Conservation (phyloP, 352 stramenopile genomes). For the Phytopythium litorale region DNA sequence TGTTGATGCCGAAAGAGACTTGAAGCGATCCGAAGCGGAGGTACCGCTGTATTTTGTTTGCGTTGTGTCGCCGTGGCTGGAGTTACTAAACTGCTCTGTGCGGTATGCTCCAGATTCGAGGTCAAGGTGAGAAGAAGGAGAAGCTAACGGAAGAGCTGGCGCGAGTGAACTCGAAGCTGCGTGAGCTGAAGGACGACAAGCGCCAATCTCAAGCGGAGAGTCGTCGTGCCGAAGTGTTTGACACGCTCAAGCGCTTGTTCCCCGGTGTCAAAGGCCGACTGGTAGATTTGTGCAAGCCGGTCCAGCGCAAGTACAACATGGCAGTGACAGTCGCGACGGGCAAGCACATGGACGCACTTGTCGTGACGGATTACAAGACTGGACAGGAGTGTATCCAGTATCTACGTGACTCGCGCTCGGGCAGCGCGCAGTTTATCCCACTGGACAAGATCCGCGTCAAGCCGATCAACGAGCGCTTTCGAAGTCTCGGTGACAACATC, state of each 20-base stretch:
- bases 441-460: conserved; percentile 93
- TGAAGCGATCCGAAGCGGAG: conserved; percentile 57
- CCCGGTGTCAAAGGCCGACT: conserved; percentile 94
- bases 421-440: conserved; percentile 96
- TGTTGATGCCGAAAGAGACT: conserved; percentile 34
- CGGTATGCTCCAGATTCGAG: conserved; percentile 33
- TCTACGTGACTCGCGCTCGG: conserved; percentile 93
- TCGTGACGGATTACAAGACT: conserved; percentile 77
- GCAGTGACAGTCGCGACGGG: conserved; percentile 96
- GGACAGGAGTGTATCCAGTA: conserved; percentile 90
- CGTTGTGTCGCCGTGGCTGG: not conserved
- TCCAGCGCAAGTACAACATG: conserved; percentile 96
- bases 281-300: conserved; percentile 96
- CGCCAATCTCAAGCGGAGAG: conserved; percentile 91
- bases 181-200: conserved; percentile 91
- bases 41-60: conserved; percentile 18
- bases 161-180: conserved; percentile 81
- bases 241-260: conserved; percentile 84
- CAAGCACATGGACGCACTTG: conserved; percentile 96
- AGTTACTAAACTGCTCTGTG: not conserved
- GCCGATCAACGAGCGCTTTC: conserved; percentile 92
- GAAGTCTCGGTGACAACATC: conserved; percentile 88
- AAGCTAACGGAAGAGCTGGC: conserved; percentile 64
- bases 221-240: conserved; percentile 67
- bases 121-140: conserved; percentile 54